Percentiles rank a stretch among this genome's conserved stretches.
Evolutionary conservation across 768 basidiomycete species (phyloP).

Genomic region (Hericium erinaceus): DNA sequence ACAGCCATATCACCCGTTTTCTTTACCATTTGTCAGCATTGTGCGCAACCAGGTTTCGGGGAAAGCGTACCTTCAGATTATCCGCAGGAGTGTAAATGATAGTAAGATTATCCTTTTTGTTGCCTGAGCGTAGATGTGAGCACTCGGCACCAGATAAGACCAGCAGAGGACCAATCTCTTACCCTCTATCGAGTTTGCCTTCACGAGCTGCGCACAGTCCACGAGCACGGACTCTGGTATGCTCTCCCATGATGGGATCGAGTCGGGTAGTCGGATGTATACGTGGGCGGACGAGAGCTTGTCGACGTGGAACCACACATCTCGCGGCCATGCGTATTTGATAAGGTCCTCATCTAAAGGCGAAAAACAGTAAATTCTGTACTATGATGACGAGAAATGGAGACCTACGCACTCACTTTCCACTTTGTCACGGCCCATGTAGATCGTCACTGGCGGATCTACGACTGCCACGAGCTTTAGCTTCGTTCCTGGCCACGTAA

Average conservation of each 20-base stretch:
- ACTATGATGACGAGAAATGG: not conserved
- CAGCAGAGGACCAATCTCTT: constrained; percentile 1
- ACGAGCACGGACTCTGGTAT: constrained; percentile 70
- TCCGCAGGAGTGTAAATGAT: constrained; percentile 90
- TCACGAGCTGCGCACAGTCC: constrained; percentile 93
- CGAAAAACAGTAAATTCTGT: not conserved
- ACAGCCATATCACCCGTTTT: constrained; percentile 99
- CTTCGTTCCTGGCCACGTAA: not conserved
- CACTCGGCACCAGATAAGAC: not conserved
- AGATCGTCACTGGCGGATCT: constrained; percentile 61
- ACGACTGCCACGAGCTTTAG: constrained; percentile 30
- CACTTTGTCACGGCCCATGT: constrained; percentile 97
- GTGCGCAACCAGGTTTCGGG: not conserved
- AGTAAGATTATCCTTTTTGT: constrained; percentile 90
- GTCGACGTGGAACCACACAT: constrained; percentile 96
- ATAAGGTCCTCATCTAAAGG: constrained; percentile 86
- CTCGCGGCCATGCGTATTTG: constrained; percentile 83
- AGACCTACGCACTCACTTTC: constrained; percentile 53
- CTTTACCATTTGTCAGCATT: constrained; percentile 26
- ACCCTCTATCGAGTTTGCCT: constrained; percentile 98
- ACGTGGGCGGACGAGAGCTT: constrained; percentile 96
- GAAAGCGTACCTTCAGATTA: constrained; percentile 70
- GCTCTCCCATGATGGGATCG: constrained; percentile 76
- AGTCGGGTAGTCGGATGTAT: constrained; percentile 80
- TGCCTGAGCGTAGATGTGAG: constrained; percentile 44